Evolutionary conservation across 2,329 filamentous ascomycete genomes (phyloP), one percentile per base, ranked within the genome.

Genomic region (Epichloe sylvatica): DNA sequence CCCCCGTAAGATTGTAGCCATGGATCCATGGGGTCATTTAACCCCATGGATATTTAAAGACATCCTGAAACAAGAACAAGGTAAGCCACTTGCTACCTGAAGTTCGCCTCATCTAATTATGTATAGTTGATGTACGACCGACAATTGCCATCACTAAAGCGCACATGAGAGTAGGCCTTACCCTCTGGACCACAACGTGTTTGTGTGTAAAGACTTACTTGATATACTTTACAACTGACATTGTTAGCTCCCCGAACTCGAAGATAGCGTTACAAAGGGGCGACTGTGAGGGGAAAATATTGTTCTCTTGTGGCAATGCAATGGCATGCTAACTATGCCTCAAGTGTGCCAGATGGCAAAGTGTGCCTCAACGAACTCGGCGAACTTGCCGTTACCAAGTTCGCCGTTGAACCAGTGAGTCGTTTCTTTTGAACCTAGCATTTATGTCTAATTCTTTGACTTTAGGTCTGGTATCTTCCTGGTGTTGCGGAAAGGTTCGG

Each of bases 11-110:
- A 97, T 98, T 54, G 91, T 97, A 13, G 87, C 91, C 17, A 95
- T 98, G 88, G 92, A 97, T 63, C 91, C 91, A 0, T 86, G 84
- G 65, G 91, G 92, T 6, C 92, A 97, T 69, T 71, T 95, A 52
- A 78, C 84, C 8, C 86, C 87, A 8, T 90, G 84, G 83, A 69
- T 94, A 2, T 94, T 84, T 70, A 85, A 84, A 55, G 81, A 91
- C 54, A 75, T 79, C 43, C 89, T 92, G 59, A 75, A 85, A 45
- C 80, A 83, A 46, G 81, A 96, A 42, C 80, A 87, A 57, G 70
- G 78, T 78, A 65, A 49, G 11, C 9, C n/a, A 9, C 17, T 37
- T 19, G 13, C 3, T n/a, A 45, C 12, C 30, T 25, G 8, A 8
- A 17, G 15, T 40, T 6, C 23, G 34, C 11, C 33, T 43, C 43